phyloP scores from a whole-genome alignment of 164 flowering plant genomes.

The Tetrastigma voinierianum region DNA sequence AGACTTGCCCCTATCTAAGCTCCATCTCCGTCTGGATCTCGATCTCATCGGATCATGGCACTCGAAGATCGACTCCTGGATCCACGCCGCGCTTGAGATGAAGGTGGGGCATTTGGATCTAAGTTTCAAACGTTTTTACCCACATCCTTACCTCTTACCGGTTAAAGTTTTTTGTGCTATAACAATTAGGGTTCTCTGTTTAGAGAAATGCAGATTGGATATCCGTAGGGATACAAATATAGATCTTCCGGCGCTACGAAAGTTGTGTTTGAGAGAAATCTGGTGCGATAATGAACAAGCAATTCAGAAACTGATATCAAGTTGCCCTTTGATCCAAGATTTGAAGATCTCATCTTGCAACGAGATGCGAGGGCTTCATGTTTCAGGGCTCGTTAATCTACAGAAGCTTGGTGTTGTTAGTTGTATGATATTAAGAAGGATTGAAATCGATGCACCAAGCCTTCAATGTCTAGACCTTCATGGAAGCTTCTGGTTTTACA shows the following conservation, averaged over 20 bases:
- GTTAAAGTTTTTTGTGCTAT: slow-evolving; percentile 6
- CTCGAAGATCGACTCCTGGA: slow-evolving; percentile 16
- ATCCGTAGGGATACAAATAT: slow-evolving; percentile 1
- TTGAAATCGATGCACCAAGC: slow-evolving; percentile 19
- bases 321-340: slow-evolving; percentile 35
- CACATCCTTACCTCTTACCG: slow-evolving; percentile 8
- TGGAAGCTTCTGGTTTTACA: slow-evolving; percentile 2
- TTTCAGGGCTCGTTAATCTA: slow-evolving; percentile 20
- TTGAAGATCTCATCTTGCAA: slow-evolving; percentile 24
- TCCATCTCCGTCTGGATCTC: slow-evolving; percentile 14
- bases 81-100: slow-evolving; percentile 8
- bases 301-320: slow-evolving; percentile 12
- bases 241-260: slow-evolving; percentile 17
- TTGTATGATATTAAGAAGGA: slow-evolving; percentile 7
- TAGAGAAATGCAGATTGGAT: slow-evolving; percentile 13
- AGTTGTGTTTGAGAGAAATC: slow-evolving; percentile 17
- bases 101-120: slow-evolving; percentile 27
- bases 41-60: neutral
- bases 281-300: slow-evolving; percentile 2
- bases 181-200: slow-evolving; percentile 19
- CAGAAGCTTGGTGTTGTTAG: slow-evolving; percentile 22
- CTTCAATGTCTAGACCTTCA: slow-evolving; percentile 25
- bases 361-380: slow-evolving; percentile 8
- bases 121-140: neutral
- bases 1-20: slow-evolving; percentile 15